Conservation (phyloP, 495 filamentous ascomycete genomes). For the Coniosporium apollinis region DNA sequence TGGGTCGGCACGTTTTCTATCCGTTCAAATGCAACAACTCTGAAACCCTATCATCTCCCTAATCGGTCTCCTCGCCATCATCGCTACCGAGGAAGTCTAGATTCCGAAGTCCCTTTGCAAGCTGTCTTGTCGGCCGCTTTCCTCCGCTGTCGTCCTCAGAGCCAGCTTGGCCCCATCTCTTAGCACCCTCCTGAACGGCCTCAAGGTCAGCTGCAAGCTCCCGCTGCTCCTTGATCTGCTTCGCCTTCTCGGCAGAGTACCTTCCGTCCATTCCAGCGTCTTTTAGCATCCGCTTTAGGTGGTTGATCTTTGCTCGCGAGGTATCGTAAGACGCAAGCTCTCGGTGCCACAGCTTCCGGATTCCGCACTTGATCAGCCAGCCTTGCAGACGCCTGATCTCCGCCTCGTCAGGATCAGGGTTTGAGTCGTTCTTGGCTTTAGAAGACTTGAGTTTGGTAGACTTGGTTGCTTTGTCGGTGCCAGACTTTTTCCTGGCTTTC, state of each 20-base stretch:
- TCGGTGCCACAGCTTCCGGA: constrained; percentile 80
- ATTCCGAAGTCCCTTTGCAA: constrained; percentile 23
- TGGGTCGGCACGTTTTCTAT: too few species aligned
- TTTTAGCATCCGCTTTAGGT: constrained; percentile 59
- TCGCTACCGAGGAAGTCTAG: constrained; percentile 36
- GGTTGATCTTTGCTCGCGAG: constrained; percentile 61
- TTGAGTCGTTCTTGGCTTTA: constrained; percentile 24
- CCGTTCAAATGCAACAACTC: too few species aligned
- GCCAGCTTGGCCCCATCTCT: constrained; percentile 52
- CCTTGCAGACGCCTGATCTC: constrained; percentile 86
- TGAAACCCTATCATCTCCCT: too few species aligned
- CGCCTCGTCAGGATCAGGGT: constrained; percentile 47
- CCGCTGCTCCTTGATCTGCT: constrained; percentile 65
- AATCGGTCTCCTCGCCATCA: constrained; percentile 36
- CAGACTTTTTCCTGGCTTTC: constrained; percentile 12
- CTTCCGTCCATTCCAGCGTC: constrained; percentile 78
- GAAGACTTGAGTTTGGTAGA: constrained; percentile 10
- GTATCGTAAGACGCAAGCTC: constrained; percentile 65
- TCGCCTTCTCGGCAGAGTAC: constrained; percentile 68
- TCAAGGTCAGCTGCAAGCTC: constrained; percentile 73
- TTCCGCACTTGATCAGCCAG: constrained; percentile 78
- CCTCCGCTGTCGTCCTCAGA: constrained; percentile 22
- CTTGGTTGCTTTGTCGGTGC: constrained; percentile 7
- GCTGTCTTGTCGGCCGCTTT: constrained; percentile 22
- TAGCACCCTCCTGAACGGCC: constrained; percentile 59